These are phyloP conservation scores for Ustilago cynodontis DNA, from an alignment of 1,284 basidiomycete species.

Conservation along the genomic window DNA sequence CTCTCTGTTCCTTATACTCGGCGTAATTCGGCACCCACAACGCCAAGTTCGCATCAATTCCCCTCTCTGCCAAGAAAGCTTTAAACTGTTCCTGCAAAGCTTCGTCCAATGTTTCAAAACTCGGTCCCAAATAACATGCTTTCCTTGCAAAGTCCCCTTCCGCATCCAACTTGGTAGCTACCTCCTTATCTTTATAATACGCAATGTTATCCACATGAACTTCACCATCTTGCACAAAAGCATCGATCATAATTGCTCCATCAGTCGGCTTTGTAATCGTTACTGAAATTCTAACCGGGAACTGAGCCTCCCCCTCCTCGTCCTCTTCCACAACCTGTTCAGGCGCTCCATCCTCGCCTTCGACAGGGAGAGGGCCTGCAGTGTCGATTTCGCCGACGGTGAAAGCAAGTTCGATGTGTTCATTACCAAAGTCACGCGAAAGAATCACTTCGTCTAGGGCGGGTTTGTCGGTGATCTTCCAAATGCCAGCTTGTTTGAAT, in stretches of 20 bases:
- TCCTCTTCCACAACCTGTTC: conserved; percentile 25
- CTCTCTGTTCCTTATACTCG: conserved; percentile 72
- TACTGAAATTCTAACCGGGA: conserved; percentile 83
- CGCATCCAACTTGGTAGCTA: conserved; percentile 83
- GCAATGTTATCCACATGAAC: conserved; percentile 91
- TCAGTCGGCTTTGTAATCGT: conserved; percentile 82
- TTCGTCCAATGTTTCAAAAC: conserved; percentile 91
- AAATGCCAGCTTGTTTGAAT: conserved; percentile 81
- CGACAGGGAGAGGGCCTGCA: conserved; percentile 58
- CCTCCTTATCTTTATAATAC: conserved; percentile 80
- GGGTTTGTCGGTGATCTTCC: conserved; percentile 80
- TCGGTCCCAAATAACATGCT: conserved; percentile 90
- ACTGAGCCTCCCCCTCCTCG: conserved; percentile 55
- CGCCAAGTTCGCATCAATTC: conserved; percentile 83
- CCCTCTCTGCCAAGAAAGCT: conserved; percentile 84
- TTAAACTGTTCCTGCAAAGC: conserved; percentile 88
- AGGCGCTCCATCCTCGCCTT: conserved; percentile 65
- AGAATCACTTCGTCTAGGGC: conserved; percentile 87
- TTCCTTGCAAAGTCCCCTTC: conserved; percentile 94
- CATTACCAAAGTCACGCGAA: conserved; percentile 87
- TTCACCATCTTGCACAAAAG: conserved; percentile 75
- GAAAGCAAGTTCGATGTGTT: conserved; percentile 73
- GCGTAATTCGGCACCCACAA: conserved; percentile 70
- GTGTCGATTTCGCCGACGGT: conserved; percentile 67
- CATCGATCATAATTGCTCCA: conserved; percentile 66